Evolutionary conservation across 176 grass and related monocot species (phyloP), one percentile per base, ranked within the genome.

Genomic region (Rhynchospora tenuis): DNA sequence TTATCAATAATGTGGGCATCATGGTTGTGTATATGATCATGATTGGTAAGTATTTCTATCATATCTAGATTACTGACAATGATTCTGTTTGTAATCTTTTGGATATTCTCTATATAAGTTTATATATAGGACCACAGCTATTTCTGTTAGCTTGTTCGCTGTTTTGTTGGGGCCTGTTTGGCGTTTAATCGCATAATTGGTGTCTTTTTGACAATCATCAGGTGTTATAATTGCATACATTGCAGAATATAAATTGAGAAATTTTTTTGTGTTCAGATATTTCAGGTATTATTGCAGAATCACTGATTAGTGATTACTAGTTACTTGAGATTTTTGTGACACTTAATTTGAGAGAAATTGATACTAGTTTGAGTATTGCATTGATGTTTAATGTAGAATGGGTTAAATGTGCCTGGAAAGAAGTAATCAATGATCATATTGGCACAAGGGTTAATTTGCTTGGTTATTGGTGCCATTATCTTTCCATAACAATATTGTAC

Each of bases 1-100:
- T 93, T 5, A 81, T 94, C 76, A 98, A 98, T 68, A 98, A 94
- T 46, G 38, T 88, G 3, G 95, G 95, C 0, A 83, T 92, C 42
- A 62, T 98, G 85, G 88, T 86, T 81, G 89, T 94, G 15, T 94
- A 98, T 84, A 93, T 94, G 92, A 98, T 98, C 57, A 98, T 98
- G 22, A 91, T 94, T 20, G 89, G 95, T 98, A 91, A 51, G 77
- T 15, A 22, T 82, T 78, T 51, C 4, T 63, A 65, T 60, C 23
- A 28, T 24, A 33, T 70, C 15, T 44, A 24, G 80, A 81, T 80
- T 85, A 15, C 23, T 89, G 19, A 50, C 11, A 65, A 43, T 60
- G 15, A 82, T 73, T 3, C 64, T 16, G 31, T 22, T 73, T 48
- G 47, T 73, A 42, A 29, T 42, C 59, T 4, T 59, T 16, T 42